Percentiles rank a stretch among this genome's conserved stretches.
Conservation (phyloP, 192 early-diverging fungal species). For the Funneliformis geosporum region DNA sequence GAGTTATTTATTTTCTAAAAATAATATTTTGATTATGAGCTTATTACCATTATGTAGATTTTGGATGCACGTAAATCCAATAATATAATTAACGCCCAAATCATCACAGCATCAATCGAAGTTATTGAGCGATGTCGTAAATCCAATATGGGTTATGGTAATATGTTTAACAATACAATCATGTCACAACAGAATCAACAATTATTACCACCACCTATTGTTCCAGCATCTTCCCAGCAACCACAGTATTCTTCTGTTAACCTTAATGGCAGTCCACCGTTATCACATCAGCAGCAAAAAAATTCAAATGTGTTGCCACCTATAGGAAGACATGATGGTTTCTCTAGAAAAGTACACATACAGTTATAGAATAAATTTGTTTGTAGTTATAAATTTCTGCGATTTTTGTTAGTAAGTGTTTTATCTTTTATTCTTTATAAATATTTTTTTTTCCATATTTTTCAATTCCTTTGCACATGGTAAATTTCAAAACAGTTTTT, state of each 20-base stretch:
- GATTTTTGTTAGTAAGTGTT: not conserved
- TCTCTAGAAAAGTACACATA: not conserved
- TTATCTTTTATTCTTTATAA: not conserved
- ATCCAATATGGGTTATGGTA: not conserved
- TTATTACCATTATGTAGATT: slow-evolving; percentile 2
- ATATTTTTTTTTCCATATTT: not conserved
- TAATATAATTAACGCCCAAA: slow-evolving; percentile 23
- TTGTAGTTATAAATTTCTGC: not conserved
- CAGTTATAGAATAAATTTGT: not conserved
- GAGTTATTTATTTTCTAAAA: not conserved
- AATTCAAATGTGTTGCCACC: not conserved
- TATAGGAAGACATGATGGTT: slow-evolving; percentile 19
- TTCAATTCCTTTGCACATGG: not conserved
- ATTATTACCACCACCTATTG: not conserved
- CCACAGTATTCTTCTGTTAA: not conserved
- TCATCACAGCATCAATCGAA: slow-evolving; percentile 22
- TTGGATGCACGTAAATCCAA: slow-evolving; percentile 28
- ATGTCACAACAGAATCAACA: not conserved
- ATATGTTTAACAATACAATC: slow-evolving; percentile 2
- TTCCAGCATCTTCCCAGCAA: not conserved
- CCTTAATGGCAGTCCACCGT: not conserved
- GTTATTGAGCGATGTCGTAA: slow-evolving; percentile 30
- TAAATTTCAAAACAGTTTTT: not conserved
- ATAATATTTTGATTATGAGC: slow-evolving; percentile 13
- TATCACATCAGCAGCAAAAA: not conserved